Base-by-base conservation (phyloP, 1,139 yeast genomes). In the Petasospora rhodanensis region DNA sequence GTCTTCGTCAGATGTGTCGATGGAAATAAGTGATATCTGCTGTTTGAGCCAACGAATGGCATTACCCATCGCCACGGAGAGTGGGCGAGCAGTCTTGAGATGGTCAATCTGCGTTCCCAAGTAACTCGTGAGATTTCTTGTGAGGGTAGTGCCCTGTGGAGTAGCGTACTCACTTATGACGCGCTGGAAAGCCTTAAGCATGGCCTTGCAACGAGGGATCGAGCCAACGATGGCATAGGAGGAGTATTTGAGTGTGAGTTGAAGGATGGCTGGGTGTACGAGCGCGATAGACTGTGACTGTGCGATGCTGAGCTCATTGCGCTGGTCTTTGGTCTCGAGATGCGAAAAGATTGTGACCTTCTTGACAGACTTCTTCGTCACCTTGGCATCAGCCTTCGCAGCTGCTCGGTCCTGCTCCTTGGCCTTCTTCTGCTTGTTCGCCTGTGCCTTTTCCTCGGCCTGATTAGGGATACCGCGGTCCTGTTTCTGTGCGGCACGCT, bases 31-130 rank as follows among this genome's bases (percentile, higher is more conserved):
- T 1, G 96, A 79, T 37, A 93, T 91, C 55, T 85, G 93, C 61
- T 89, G 97, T 56, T 93, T 93, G 45, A 93, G 69, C 95, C 96
- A 87, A 49, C 98, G 76, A 45, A 93, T 93, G 4, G 97, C 93
- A 61, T 89, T 91, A 33, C 99, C 98, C 98, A 93, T 93, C 1
- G 95, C 76, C 8, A 89, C 84, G 37, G 94, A 79, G 37, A 93
- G 67, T 0, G 97, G 97, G 44, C 99, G 76, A 2, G 96, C 91
- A 9, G 89, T 77, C 52, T 86, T 91, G 47, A 93, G 66, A 47
- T 83, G 86, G 53, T 91, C 98, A 46, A 93, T 93, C 59, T 93
- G 99, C 51, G 83, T 87, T n/a, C 95, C 79, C 42, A 93, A 68
- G 54, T 87, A 91, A 17, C 82, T 79, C 0, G 96, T 87, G 51